Conservation (phyloP, 1,284 basidiomycete genomes). For the Vanrija sp. region DNA sequence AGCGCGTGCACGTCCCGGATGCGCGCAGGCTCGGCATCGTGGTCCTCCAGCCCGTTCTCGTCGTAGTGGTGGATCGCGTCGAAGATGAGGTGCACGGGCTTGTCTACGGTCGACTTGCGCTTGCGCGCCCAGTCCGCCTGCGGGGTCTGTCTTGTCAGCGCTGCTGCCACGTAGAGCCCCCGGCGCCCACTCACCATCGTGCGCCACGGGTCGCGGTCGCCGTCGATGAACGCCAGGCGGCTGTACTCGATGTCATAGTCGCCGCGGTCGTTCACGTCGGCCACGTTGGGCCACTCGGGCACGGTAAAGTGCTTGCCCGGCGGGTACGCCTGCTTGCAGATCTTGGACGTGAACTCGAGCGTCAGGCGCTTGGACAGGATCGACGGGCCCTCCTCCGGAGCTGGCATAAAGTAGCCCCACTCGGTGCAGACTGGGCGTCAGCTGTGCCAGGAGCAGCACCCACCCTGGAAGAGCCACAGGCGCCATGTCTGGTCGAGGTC, state of each 20-base stretch:
- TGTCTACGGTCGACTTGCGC: constrained; percentile 64
- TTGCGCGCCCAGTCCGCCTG: constrained; percentile 71
- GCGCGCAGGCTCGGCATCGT: constrained; percentile 65
- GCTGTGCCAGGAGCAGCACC: not conserved
- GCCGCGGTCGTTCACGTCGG: constrained; percentile 71
- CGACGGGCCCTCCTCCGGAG: constrained; percentile 38
- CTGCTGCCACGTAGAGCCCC: no score
- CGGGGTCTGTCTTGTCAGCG: constrained; percentile 56
- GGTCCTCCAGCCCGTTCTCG: constrained; percentile 67
- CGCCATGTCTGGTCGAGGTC: constrained; percentile 70
- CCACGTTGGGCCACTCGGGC: constrained; percentile 69
- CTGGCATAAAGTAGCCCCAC: constrained; percentile 79
- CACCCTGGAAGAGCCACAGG: constrained; percentile 77
- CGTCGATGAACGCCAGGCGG: constrained; percentile 69
- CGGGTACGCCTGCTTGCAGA: constrained; percentile 78
- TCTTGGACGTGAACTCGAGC: constrained; percentile 71
- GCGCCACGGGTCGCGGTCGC: constrained; percentile 71
- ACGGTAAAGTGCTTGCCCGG: constrained; percentile 70
- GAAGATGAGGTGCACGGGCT: constrained; percentile 86
- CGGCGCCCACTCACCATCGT: constrained; percentile 58
- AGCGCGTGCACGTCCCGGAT: constrained; percentile 77
- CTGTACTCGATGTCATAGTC: constrained; percentile 70
- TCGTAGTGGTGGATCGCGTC: constrained; percentile 88
- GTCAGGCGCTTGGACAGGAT: constrained; percentile 58
- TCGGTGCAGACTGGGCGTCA: constrained; percentile 62